Conservation (phyloP, 495 filamentous ascomycete species). For the Terfezia boudieri region DNA sequence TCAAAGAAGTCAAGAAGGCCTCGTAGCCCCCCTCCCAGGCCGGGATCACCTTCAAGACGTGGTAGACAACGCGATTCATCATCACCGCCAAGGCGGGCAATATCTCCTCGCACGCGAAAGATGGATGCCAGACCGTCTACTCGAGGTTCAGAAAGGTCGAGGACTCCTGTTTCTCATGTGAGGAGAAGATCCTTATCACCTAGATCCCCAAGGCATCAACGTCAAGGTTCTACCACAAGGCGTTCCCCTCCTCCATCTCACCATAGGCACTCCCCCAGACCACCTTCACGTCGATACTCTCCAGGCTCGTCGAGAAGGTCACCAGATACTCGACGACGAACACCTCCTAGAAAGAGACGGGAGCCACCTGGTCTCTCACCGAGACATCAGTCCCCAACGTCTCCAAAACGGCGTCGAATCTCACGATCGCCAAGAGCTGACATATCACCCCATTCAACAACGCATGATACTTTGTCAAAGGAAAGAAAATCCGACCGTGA, state of each 20-base stretch:
- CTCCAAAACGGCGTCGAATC: neutral
- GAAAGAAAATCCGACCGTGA: too few species aligned
- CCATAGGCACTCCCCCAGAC: neutral
- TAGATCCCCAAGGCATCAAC: neutral
- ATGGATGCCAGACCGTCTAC: neutral
- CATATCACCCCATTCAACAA: neutral
- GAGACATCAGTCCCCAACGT: neutral
- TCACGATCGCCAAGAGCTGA: neutral
- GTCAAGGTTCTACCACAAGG: neutral
- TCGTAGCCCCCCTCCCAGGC: neutral
- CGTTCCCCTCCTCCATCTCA: neutral
- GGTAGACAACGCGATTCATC: neutral
- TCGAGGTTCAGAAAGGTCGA: neutral
- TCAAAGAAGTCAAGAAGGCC: neutral
- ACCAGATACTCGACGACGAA: neutral
- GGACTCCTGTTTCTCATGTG: neutral
- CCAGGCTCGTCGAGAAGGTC: neutral
- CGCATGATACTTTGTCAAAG: too few species aligned
- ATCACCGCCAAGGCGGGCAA: neutral
- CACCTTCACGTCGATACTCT: neutral
- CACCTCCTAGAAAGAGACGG: neutral
- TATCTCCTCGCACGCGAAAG: neutral
- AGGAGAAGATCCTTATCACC: neutral
- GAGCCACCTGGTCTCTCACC: neutral
- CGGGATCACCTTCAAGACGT: neutral